Percentiles rank a stretch among this genome's conserved stretches.
Conservation (phyloP, 257 asterid species). For the Euphrasia confusa region DNA sequence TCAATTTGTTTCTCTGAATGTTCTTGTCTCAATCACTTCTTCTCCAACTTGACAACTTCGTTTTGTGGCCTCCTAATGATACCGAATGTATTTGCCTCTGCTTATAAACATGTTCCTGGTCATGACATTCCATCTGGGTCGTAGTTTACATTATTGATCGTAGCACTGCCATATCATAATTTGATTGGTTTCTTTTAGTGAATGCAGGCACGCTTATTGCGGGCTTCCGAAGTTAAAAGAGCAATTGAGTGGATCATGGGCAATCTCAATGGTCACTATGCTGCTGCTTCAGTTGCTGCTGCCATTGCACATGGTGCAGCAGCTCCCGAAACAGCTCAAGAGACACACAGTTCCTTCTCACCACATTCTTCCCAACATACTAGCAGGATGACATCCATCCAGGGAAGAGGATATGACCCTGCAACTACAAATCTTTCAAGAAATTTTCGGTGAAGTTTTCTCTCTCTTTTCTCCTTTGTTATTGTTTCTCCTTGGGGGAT, state of each 20-base stretch:
- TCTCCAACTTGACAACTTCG: slow-evolving; percentile 1
- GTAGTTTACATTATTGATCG: slow-evolving; percentile 18
- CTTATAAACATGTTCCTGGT: slow-evolving; percentile 10
- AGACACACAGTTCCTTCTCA: slow-evolving; percentile 43
- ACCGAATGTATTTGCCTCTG: slow-evolving; percentile 6
- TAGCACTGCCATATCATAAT: slow-evolving; percentile 47
- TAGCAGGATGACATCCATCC: slow-evolving; percentile 34
- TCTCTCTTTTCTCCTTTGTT: slow-evolving; percentile 23
- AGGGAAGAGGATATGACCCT: slow-evolving; percentile 67
- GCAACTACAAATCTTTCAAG: slow-evolving; percentile 55
- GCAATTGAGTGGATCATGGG: slow-evolving; percentile 96
- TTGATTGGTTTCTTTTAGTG: slow-evolving; percentile 81
- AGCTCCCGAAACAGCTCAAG: slow-evolving; percentile 63
- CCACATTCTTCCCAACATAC: slow-evolving; percentile 50
- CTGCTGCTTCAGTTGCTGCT: slow-evolving; percentile 98
- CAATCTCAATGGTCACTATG: slow-evolving; percentile 90
- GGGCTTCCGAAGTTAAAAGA: slow-evolving; percentile 92
- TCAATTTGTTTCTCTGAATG: background rate
- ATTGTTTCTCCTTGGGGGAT: slow-evolving; percentile 8
- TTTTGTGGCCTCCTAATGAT: slow-evolving; percentile 7
- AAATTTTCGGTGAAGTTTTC: slow-evolving; percentile 61
- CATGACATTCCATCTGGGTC: slow-evolving; percentile 16
- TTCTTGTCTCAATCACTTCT: slow-evolving; percentile 3
- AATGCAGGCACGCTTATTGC: slow-evolving; percentile 91
- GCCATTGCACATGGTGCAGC: slow-evolving; percentile 95